phyloP scores from a whole-genome alignment of 345 rosid species.

The Eucalyptus marginata region DNA sequence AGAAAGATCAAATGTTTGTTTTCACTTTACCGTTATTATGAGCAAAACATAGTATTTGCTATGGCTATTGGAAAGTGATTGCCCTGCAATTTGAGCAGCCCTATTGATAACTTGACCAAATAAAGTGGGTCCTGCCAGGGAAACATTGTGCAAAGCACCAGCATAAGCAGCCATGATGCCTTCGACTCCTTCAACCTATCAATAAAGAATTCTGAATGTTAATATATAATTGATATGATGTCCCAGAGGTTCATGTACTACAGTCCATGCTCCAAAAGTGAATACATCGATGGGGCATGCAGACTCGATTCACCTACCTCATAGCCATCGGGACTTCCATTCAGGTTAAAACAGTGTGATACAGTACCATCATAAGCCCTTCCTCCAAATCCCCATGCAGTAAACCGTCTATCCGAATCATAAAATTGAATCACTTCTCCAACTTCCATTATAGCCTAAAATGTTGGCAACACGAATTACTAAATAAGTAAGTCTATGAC shows the following conservation, averaged over 20 bases:
- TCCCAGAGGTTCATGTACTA: neutral
- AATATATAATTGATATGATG: neutral
- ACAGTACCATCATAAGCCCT: slow-evolving; percentile 30
- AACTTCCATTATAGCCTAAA: slow-evolving; percentile 72
- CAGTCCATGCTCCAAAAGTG: neutral
- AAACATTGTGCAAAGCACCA: slow-evolving; percentile 66
- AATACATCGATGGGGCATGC: neutral
- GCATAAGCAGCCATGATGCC: slow-evolving; percentile 75
- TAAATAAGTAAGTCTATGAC: neutral
- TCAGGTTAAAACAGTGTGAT: slow-evolving; percentile 81
- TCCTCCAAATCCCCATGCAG: slow-evolving; percentile 95
- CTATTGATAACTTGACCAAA: slow-evolving; percentile 74
- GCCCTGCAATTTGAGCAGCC: slow-evolving; percentile 68
- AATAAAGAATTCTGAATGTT: neutral
- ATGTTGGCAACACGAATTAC: neutral
- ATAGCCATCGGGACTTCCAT: slow-evolving; percentile 31
- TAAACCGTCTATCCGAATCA: slow-evolving; percentile 69
- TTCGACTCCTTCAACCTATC: slow-evolving; percentile 67
- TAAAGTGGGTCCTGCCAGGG: slow-evolving; percentile 93
- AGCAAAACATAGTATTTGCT: slow-evolving; percentile 53
- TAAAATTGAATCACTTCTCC: slow-evolving; percentile 85
- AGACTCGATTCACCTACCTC: slow-evolving; percentile 37
- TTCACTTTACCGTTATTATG: slow-evolving; percentile 33
- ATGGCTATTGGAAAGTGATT: slow-evolving; percentile 41
- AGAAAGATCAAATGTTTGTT: neutral